Conservation (phyloP, 2,329 filamentous ascomycete genomes). For the Xylaria sp. region DNA sequence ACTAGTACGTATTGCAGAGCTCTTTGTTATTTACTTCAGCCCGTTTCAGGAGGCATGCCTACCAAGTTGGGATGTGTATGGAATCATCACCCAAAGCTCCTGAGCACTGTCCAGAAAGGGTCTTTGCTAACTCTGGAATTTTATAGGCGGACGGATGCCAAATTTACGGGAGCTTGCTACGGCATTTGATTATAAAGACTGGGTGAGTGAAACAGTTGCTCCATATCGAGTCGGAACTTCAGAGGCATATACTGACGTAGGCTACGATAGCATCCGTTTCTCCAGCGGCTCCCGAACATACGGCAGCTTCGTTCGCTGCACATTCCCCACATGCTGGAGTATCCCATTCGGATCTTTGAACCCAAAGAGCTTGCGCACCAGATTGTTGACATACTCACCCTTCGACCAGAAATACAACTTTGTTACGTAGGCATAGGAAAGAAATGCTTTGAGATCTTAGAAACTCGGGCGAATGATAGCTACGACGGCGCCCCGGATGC, state of each 20-base stretch:
- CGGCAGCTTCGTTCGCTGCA: constrained; percentile 72
- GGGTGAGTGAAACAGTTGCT: constrained; percentile 58
- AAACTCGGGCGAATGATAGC: constrained; percentile 53
- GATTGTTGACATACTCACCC: constrained; percentile 75
- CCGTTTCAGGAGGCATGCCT: background rate
- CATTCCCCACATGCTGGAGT: constrained; percentile 68
- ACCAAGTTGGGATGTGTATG: no score
- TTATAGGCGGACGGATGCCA: constrained; percentile 66
- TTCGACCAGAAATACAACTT: constrained; percentile 74
- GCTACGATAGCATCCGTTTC: constrained; percentile 68
- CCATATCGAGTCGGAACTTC: constrained; percentile 6
- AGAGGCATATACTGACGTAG: constrained; percentile 17
- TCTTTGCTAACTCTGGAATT: background rate
- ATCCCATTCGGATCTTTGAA: constrained; percentile 57
- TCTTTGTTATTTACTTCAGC: background rate
- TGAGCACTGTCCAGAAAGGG: no score
- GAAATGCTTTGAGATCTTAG: constrained; percentile 83
- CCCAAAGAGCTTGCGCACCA: constrained; percentile 74
- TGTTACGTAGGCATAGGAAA: constrained; percentile 76
- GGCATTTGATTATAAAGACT: constrained; percentile 74
- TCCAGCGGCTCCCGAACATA: constrained; percentile 72
- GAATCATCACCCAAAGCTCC: no score
- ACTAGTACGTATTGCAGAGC: background rate
- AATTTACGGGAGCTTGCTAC: constrained; percentile 72
- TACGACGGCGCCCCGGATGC: constrained; percentile 24